Conservation (phyloP, 2,329 filamentous ascomycete species). For the Sclerotinia glacialis region DNA sequence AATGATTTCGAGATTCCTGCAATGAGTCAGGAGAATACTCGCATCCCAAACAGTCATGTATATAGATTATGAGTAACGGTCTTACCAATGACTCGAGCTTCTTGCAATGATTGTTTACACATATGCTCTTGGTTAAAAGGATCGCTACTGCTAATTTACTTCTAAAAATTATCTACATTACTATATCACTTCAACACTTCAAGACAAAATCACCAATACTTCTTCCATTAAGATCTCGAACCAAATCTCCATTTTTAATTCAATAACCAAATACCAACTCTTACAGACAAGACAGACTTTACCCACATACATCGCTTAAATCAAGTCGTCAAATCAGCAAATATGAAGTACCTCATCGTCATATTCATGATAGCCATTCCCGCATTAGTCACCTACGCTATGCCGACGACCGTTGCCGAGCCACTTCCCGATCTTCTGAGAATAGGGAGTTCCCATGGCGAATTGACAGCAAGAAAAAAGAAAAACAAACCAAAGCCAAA, state of each 20-base stretch:
- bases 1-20: fast-evolving
- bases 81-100: not conserved
- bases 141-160: not conserved
- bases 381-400: not conserved
- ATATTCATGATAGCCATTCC: not conserved
- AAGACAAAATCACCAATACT: not conserved
- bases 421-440: not conserved
- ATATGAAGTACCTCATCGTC: not conserved
- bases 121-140: not conserved
- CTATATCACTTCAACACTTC: not conserved
- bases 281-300: not conserved
- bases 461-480: not conserved
- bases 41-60: not conserved
- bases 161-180: not conserved
- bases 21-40: not conserved
- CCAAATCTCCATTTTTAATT: not conserved
- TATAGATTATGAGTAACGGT: not conserved
- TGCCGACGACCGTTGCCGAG: not conserved
- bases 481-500: not conserved
- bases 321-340: not conserved
- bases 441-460: not conserved
- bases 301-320: no score
- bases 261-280: not conserved
- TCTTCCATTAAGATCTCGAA: not conserved
- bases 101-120: not conserved